Evolutionary conservation across 257 asterid genomes (phyloP).

Genomic region (Solanum virginianum): DNA sequence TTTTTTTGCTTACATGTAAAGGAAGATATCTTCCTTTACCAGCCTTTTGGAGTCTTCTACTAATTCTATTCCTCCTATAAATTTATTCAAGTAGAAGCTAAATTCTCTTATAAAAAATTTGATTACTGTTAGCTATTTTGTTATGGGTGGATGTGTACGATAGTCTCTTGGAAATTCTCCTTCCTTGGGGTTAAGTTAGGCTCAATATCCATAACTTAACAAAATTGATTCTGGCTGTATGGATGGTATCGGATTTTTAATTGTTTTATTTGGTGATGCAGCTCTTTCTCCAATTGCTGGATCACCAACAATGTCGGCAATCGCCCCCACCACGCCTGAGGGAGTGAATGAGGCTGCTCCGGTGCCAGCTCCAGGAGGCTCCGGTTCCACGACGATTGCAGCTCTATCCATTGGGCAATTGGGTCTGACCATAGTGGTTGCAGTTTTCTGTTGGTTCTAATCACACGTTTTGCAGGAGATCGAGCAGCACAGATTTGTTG

Average conservation of each 20-base stretch:
- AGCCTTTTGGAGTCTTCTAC: neutral
- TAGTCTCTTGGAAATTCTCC: neutral
- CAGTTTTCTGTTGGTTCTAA: constrained; percentile 6
- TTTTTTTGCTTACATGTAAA: no score
- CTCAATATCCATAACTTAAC: neutral
- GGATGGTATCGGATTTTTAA: neutral
- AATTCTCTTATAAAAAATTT: neutral
- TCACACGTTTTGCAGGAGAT: neutral
- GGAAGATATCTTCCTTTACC: neutral
- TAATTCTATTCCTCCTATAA: neutral
- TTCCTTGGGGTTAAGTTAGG: neutral
- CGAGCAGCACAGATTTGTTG: neutral
- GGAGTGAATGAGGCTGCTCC: constrained; percentile 30
- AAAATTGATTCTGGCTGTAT: neutral
- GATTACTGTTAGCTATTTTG: neutral
- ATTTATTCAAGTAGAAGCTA: neutral
- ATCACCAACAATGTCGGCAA: constrained; percentile 28
- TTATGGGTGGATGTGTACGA: neutral
- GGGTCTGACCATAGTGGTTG: neutral
- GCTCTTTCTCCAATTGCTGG: constrained; percentile 41
- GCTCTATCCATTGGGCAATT: constrained; percentile 11
- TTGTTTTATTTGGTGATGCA: constrained; percentile 4
- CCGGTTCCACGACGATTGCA: constrained; percentile 18
- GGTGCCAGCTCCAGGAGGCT: constrained; percentile 25
- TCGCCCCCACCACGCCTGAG: constrained; percentile 16